Conservation (phyloP, 805 yeast species). For the Myxozyma nipponensis region DNA sequence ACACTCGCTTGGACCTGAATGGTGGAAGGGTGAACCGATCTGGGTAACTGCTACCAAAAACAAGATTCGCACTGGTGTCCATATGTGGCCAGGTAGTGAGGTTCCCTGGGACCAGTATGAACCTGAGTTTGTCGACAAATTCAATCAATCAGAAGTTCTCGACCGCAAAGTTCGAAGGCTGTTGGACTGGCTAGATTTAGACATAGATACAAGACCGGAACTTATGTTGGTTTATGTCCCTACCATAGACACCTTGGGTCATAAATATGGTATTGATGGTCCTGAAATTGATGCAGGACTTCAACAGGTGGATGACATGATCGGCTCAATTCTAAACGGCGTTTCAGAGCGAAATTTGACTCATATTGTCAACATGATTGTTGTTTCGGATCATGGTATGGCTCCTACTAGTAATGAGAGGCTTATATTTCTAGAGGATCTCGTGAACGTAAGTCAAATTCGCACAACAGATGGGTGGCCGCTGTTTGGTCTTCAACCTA, state of each 20-base stretch:
- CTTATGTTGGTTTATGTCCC: slow-evolving; percentile 76
- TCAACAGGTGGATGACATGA: slow-evolving; percentile 59
- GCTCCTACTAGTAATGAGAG: slow-evolving; percentile 75
- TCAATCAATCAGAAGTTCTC: slow-evolving; percentile 60
- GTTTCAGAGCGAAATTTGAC: slow-evolving; percentile 54
- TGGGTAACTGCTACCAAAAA: slow-evolving; percentile 74
- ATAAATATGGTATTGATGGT: slow-evolving; percentile 65
- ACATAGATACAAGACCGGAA: slow-evolving; percentile 62
- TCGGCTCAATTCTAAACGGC: slow-evolving; percentile 49
- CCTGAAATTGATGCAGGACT: slow-evolving; percentile 52
- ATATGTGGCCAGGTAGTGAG: slow-evolving; percentile 96
- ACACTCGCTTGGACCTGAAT: slow-evolving; percentile 50
- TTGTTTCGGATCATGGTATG: slow-evolving; percentile 94
- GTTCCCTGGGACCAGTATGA: slow-evolving; percentile 56
- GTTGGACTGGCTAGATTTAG: slow-evolving; percentile 60
- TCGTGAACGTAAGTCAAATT: slow-evolving; percentile 52
- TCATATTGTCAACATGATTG: slow-evolving; percentile 64
- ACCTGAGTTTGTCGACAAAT: slow-evolving; percentile 52
- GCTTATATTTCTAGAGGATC: slow-evolving; percentile 66
- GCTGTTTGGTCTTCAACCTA: slow-evolving; percentile 70
- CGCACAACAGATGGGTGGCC: slow-evolving; percentile 82
- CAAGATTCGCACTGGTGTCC: slow-evolving; percentile 66
- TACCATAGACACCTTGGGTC: slow-evolving; percentile 75
- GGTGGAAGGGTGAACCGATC: slow-evolving; percentile 90
- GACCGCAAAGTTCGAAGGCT: slow-evolving; percentile 56